Evolutionary conservation across 2,329 filamentous ascomycete species (phyloP), one percentile per base, ranked within the genome.

Genomic region (Fusarium oxysporum): DNA sequence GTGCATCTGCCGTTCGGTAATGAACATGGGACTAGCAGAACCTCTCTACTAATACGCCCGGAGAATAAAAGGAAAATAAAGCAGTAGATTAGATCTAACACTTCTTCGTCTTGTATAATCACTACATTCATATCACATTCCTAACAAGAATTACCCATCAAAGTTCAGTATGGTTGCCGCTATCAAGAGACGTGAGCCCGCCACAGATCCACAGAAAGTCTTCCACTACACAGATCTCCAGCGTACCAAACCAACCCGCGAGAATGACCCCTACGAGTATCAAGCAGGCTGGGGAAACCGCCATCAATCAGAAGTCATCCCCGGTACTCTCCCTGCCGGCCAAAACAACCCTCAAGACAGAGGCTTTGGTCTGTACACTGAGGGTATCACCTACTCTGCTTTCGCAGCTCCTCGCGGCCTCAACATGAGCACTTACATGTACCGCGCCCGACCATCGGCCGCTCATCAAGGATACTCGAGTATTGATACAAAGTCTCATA

Each of bases 161-260:
- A 6, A 13, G 14, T 1, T 13, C 47, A 50, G 8, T 0, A 56
- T 56, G 53, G 53, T 56, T 7, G 17, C 53, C n/a, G 17, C 41
- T 21, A 40, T 60, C 6, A 51, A 60, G 9, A 37, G 32, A 23
- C 68, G 68, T 6, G 30, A 35, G 1, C 50, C 65, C 4, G 56
- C 44, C 28, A 61, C 50, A 3, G 66, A 71, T 32, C 66, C 68
- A 16, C 38, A 71, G 19, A 45, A 56, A 21, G 61, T 70, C 56
- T 71, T 71, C 19, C 68, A 71, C 50, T 71, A 71, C 38, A 70
- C 68, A 10, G 66, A 71, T 12, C 66, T 71, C 17, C 61, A 71
- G 11, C 33, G 65, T 6, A 61, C 60, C 35, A 71, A 71, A 8
- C 65, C 68, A 0, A 71, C 65, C 19, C 65, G 68, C 14, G 53